Base-by-base conservation (phyloP, 208 protist genomes). In the Trypanosoma lewisi region DNA sequence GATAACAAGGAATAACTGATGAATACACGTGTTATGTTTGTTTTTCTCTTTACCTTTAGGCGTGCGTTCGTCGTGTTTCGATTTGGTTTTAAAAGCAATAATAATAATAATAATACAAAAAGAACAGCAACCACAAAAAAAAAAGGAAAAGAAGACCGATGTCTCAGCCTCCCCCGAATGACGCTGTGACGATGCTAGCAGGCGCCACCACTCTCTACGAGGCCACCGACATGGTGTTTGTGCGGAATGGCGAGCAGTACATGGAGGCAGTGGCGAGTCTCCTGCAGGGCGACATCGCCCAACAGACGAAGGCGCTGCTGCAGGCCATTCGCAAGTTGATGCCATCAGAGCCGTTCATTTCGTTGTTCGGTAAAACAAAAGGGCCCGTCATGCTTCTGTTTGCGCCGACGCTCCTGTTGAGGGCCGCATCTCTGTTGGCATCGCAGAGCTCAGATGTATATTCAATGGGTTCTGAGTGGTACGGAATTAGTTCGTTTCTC, bases 321-420 rank as follows among this genome's bases (percentile, higher is more conserved):
- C 53, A 23, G 4, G 33, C 27, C 2, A 44, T 62, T 31, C 31
- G 52, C 5, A 12, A 19, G 2, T 19, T 69, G 28, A 7, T n/a
- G 2, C 54, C 63, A 8, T 45, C 63, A 1, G 44, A 23, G 2
- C 33, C 27, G 4, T 55, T 69, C 31, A 8, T 30, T 7, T 14
- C 16, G 2, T 30, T 36, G 12, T 69, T 69, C 37, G 63, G 63
- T 28, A 34, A 48, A n/a, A 34, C 27, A 12, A 52, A 7, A 21
- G 45, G 31, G 21, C 44, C 54, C 16, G 27, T 54, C 6, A 21
- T 69, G n/a, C 25, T 69, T 16, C 19, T 69, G 1, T 69, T 69
- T 44, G 54, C 34, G 0, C 63, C 63, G 2, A 33, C 54, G 7
- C 19, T 60, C 16, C 34, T 69, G 19, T 36, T 44, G 7, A 51